These are phyloP conservation scores for Ophiostoma fasciatum DNA, from an alignment of 2,329 filamentous ascomycete species.

Conservation along the genomic window DNA sequence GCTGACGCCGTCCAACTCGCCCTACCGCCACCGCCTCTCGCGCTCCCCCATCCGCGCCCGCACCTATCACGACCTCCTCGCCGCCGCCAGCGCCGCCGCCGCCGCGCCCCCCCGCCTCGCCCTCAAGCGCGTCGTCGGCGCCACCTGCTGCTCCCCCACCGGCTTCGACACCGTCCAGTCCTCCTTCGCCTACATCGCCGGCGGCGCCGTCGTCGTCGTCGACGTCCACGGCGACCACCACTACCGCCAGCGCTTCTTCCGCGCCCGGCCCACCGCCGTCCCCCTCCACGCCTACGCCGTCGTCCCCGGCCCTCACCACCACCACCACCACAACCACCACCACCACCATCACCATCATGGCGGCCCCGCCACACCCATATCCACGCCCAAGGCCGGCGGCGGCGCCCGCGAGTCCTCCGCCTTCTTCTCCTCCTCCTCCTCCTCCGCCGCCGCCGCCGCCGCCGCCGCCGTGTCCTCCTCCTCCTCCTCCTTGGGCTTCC, in stretches of 20 bases:
- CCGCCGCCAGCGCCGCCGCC: background rate
- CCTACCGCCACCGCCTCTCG: slow-evolving; percentile 45
- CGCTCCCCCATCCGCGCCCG: slow-evolving; percentile 46
- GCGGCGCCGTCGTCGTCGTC: slow-evolving; percentile 83
- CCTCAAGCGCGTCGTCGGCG: slow-evolving; percentile 76
- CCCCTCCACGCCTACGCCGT: slow-evolving; percentile 48
- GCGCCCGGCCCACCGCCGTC: slow-evolving; percentile 64
- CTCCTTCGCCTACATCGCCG: slow-evolving; percentile 81
- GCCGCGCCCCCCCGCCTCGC: slow-evolving; percentile 44
- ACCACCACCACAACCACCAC: too few relatives aligned
- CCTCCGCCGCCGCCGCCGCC: slow-evolving; percentile 29
- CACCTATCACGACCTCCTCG: slow-evolving; percentile 24
- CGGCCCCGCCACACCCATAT: slow-evolving; percentile 33
- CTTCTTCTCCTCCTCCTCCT: slow-evolving; percentile 44
- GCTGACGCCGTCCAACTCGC: slow-evolving; percentile 64
- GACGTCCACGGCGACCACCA: slow-evolving; percentile 56
- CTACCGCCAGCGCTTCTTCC: slow-evolving; percentile 73
- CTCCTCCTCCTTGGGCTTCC: slow-evolving; percentile 22
- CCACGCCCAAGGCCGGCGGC: slow-evolving; percentile 36
- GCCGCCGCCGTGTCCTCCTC: slow-evolving; percentile 47
- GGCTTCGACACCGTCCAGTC: slow-evolving; percentile 71
- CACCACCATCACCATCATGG: too few relatives aligned
- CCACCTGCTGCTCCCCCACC: slow-evolving; percentile 70
- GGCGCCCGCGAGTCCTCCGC: slow-evolving; percentile 29
- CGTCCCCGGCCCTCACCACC: slow-evolving; percentile 34